phyloP scores from a whole-genome alignment of 495 filamentous ascomycete species.

The Terfezia boudieri region DNA sequence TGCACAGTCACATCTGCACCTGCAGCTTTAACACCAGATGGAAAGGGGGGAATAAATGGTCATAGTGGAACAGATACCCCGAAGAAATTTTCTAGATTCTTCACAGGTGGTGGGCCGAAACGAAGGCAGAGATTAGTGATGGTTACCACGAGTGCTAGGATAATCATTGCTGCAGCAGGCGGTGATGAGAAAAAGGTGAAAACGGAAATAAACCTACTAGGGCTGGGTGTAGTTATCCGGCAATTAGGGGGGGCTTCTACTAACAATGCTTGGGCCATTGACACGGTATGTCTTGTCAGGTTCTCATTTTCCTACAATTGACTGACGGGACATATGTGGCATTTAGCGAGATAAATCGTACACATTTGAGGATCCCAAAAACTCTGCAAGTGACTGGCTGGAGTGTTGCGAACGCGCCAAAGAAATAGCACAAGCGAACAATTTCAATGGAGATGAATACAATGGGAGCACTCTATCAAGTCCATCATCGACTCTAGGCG shows the following conservation, averaged over 20 bases:
- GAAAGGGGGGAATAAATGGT: constrained; percentile 21
- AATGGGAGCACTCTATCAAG: constrained; percentile 17
- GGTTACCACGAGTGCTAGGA: constrained; percentile 73
- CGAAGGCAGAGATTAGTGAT: constrained; percentile 85
- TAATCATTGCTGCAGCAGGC: constrained; percentile 63
- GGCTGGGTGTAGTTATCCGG: constrained; percentile 50
- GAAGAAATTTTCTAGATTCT: constrained; percentile 82
- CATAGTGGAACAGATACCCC: constrained; percentile 31
- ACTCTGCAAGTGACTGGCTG: constrained; percentile 22
- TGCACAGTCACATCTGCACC: constrained; percentile 59
- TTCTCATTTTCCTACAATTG: not conserved
- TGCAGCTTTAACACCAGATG: constrained; percentile 27
- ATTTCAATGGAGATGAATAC: constrained; percentile 15
- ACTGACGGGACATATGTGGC: not conserved
- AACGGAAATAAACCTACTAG: constrained; percentile 60
- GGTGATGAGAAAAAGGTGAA: constrained; percentile 88
- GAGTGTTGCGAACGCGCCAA: constrained; percentile 17
- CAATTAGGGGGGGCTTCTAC: constrained; percentile 41
- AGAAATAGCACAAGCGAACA: constrained; percentile 17
- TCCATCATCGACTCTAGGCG: constrained; percentile 16
- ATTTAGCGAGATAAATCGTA: constrained; percentile 70
- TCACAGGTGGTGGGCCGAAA: constrained; percentile 72
- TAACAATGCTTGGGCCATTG: constrained; percentile 65
- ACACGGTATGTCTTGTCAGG: constrained; percentile 46
- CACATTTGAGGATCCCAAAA: constrained; percentile 78